Evolutionary conservation across 805 yeast genomes (phyloP).

Genomic region (Diddensiella transvaalensis): DNA sequence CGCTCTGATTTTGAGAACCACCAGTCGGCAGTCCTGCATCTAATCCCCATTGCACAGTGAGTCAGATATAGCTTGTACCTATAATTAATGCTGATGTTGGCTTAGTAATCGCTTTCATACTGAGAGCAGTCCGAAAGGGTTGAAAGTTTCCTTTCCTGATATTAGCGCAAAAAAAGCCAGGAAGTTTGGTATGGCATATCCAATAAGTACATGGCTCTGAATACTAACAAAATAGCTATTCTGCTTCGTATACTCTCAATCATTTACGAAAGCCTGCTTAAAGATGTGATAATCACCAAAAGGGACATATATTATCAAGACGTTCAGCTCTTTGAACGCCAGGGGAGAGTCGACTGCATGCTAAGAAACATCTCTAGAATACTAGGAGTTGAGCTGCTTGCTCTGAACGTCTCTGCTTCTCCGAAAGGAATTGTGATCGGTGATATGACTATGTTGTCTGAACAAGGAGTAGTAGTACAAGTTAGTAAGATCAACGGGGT

Average conservation of each 20-base stretch:
- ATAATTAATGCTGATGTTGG: too few relatives aligned
- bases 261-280: slow-evolving; percentile 20
- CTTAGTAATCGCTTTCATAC: too few relatives aligned
- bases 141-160: slow-evolving; percentile 1
- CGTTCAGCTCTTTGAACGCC: slow-evolving; percentile 48
- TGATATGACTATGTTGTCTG: slow-evolving; percentile 26
- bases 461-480: slow-evolving; percentile 6
- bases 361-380: slow-evolving; percentile 40
- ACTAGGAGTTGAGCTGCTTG: slow-evolving; percentile 37
- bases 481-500: slow-evolving; percentile 9
- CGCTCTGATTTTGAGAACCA: background rate
- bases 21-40: too few relatives aligned
- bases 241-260: slow-evolving; percentile 15
- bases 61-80: too few relatives aligned
- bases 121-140: too few relatives aligned
- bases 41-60: too few relatives aligned
- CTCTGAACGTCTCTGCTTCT: slow-evolving; percentile 47
- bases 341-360: slow-evolving; percentile 39
- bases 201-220: background rate
- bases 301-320: slow-evolving; percentile 60
- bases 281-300: slow-evolving; percentile 34
- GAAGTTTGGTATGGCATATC: slow-evolving; percentile 5
- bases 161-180: slow-evolving; percentile 6
- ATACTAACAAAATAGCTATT: slow-evolving; percentile 6
- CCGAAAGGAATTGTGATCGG: slow-evolving; percentile 56